These are phyloP conservation scores for Casaregolazyma suthepensis DNA, from an alignment of 1,139 yeast genomes.

Conservation along the genomic window DNA sequence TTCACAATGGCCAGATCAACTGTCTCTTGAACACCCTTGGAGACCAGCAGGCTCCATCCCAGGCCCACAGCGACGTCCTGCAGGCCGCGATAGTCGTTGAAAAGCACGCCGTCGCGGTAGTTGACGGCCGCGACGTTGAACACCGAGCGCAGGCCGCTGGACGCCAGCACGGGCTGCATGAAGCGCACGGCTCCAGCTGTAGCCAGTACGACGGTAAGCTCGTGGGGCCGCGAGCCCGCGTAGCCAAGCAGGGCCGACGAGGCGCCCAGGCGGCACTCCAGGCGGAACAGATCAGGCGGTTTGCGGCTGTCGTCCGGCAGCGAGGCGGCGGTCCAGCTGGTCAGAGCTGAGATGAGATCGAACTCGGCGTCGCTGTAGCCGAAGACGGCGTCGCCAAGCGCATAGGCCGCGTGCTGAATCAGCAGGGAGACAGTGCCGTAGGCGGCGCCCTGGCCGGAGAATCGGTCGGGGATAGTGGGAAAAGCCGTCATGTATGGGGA, in stretches of 20 bases:
- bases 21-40: slow-evolving; percentile 42
- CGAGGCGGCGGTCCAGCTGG: slow-evolving; percentile 48
- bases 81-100: slow-evolving; percentile 62
- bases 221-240: slow-evolving; percentile 34
- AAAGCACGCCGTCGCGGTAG: slow-evolving; percentile 37
- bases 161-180: slow-evolving; percentile 53
- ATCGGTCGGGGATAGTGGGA: background rate
- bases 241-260: slow-evolving; percentile 76
- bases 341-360: slow-evolving; percentile 54
- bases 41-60: slow-evolving; percentile 67
- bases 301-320: slow-evolving; percentile 49
- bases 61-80: slow-evolving; percentile 58
- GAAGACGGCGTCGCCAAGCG: slow-evolving; percentile 59
- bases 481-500: background rate
- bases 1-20: slow-evolving; percentile 66
- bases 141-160: slow-evolving; percentile 38
- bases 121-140: slow-evolving; percentile 62
- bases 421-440: slow-evolving; percentile 52
- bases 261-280: slow-evolving; percentile 83
- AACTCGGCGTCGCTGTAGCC: slow-evolving; percentile 62
- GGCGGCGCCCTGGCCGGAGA: slow-evolving; percentile 18
- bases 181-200: slow-evolving; percentile 63
- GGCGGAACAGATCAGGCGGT: slow-evolving; percentile 52
- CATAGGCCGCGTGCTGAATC: slow-evolving; percentile 60
- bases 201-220: slow-evolving; percentile 42